Conservation (phyloP, 805 yeast species). For the Komagataella phaffii region DNA sequence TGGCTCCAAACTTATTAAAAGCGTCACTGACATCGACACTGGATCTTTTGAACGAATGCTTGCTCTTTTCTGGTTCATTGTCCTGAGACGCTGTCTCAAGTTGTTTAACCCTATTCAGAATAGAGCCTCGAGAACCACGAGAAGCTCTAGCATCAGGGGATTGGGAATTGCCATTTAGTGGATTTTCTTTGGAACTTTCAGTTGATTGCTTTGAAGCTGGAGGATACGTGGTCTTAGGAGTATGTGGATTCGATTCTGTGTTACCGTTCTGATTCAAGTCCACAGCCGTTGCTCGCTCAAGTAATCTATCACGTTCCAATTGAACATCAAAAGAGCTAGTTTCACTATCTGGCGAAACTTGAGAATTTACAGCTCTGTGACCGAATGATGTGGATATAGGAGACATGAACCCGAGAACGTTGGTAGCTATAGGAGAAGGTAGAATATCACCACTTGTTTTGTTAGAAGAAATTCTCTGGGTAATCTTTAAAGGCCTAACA, state of each 20-base stretch:
- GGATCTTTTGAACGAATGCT: background rate
- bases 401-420: background rate
- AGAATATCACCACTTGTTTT: constrained; percentile 1
- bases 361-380: background rate
- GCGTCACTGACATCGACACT: constrained; percentile 8
- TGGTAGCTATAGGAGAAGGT: background rate
- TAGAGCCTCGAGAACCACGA: background rate
- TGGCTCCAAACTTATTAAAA: constrained; percentile 18
- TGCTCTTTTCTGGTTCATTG: background rate
- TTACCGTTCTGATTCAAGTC: background rate
- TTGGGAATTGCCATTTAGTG: background rate
- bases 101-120: constrained; percentile 3
- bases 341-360: background rate
- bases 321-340: background rate
- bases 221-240: background rate
- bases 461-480: constrained; percentile 25
- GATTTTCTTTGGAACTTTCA: background rate
- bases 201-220: background rate
- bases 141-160: background rate
- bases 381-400: background rate
- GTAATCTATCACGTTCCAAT: background rate
- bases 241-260: background rate
- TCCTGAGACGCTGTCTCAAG: constrained; percentile 1
- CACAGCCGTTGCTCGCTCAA: background rate
- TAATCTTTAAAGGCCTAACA: constrained; percentile 58